A percentile compares a stretch with the other conserved stretches of the same genome.
Evolutionary conservation across 164 flowering plant species (phyloP).

Genomic region (Stephania cephalantha): DNA sequence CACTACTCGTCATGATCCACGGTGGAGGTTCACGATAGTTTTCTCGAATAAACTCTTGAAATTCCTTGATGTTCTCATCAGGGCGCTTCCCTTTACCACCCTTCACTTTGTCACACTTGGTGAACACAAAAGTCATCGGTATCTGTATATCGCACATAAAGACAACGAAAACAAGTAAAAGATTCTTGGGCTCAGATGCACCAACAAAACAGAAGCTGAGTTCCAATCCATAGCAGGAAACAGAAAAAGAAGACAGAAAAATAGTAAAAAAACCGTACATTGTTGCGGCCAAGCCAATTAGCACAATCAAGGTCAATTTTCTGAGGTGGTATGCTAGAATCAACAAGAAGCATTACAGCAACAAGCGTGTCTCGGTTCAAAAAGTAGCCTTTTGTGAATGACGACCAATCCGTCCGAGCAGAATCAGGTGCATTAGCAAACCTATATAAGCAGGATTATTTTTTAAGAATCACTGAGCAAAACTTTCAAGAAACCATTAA

Average conservation of each 20-base stretch:
- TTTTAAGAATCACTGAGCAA: background rate
- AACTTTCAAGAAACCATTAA: no score
- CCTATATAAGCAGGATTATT: conserved; percentile 37
- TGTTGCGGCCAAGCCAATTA: conserved; percentile 95
- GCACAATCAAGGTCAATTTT: conserved; percentile 93
- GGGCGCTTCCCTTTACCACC: conserved; percentile 57
- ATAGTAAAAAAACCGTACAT: conserved; percentile 32
- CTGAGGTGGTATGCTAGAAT: conserved; percentile 90
- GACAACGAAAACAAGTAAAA: conserved; percentile 1
- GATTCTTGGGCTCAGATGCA: background rate
- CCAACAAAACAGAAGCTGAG: background rate
- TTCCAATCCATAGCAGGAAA: background rate
- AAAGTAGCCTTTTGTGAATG: conserved; percentile 92
- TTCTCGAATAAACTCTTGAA: conserved; percentile 35
- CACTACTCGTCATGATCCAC: conserved; percentile 98
- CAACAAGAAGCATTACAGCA: conserved; percentile 71
- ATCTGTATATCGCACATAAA: conserved; percentile 43
- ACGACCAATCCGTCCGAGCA: conserved; percentile 81
- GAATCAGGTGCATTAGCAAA: conserved; percentile 86
- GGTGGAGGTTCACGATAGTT: conserved; percentile 51
- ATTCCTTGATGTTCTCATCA: conserved; percentile 45
- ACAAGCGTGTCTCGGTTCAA: conserved; percentile 75
- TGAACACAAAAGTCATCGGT: conserved; percentile 82
- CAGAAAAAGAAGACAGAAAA: background rate
- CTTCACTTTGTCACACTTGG: conserved; percentile 87